phyloP scores from a whole-genome alignment of 441 rosid genomes.

The Pelargonium myrrhifolium region DNA sequence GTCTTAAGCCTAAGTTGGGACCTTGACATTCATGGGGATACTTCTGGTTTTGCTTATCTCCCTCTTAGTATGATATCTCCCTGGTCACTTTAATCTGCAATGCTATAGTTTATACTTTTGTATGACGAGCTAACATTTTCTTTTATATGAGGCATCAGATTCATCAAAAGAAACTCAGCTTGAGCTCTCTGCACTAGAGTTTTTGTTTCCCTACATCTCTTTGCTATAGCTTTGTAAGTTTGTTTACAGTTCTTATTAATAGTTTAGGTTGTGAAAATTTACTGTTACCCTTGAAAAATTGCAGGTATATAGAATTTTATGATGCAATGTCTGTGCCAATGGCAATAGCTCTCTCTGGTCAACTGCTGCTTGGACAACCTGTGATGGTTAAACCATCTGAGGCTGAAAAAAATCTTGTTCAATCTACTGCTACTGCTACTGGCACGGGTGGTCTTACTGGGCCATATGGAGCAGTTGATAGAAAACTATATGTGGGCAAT shows the following conservation, averaged over 20 bases:
- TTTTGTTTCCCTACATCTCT: slow-evolving; percentile 55
- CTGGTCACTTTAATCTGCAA: neutral
- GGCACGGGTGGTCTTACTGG: slow-evolving; percentile 49
- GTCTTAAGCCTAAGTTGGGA: slow-evolving; percentile 8
- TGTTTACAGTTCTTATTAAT: slow-evolving; percentile 15
- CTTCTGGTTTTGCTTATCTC: neutral
- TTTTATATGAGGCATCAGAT: slow-evolving; percentile 47
- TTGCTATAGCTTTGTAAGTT: slow-evolving; percentile 53
- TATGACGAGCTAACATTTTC: slow-evolving; percentile 43
- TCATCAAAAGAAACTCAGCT: slow-evolving; percentile 64
- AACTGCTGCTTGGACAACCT: slow-evolving; percentile 76
- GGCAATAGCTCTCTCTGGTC: slow-evolving; percentile 91
- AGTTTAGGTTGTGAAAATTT: slow-evolving; percentile 31
- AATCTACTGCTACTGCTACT: slow-evolving; percentile 48
- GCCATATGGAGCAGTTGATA: slow-evolving; percentile 70
- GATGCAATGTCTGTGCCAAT: slow-evolving; percentile 89
- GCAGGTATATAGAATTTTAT: slow-evolving; percentile 89
- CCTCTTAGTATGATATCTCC: neutral
- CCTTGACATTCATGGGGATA: slow-evolving; percentile 10
- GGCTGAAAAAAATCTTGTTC: slow-evolving; percentile 93
- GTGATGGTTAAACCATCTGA: slow-evolving; percentile 97
- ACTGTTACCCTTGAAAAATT: slow-evolving; percentile 23
- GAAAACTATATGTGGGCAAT: slow-evolving; percentile 87
- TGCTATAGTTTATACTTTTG: slow-evolving; percentile 16
- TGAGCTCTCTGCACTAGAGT: slow-evolving; percentile 57